Base-by-base conservation (phyloP, 2,329 filamentous ascomycete genomes). In the Cordyceps cateniannulata region DNA sequence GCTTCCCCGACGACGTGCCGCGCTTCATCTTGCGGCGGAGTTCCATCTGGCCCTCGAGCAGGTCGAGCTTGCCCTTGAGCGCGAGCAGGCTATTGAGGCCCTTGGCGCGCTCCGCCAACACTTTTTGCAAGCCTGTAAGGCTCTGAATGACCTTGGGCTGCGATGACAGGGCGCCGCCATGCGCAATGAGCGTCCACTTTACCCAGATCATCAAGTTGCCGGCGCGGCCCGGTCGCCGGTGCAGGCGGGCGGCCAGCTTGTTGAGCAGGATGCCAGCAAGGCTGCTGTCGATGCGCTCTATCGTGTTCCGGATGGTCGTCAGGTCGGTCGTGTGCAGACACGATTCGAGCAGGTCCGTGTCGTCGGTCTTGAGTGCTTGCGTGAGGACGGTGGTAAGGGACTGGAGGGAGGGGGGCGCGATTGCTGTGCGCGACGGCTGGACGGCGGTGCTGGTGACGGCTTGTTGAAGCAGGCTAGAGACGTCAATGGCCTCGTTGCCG, bases 131-230 rank as follows among this genome's bases (percentile, higher is more conserved):
- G 45, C 89, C 87, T 52, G 84, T 81, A 62, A 99, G 83, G 70
- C 88, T 87, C 69, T 87, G 86, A 66, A 95, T 82, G 42, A 96
- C 81, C 65, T 93, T 88, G n/a, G 90, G 86, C 72, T 96, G 91
- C 35, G 88, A 88, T 12, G 93, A 91, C 55, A 99, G 81, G 58
- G 93, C 93, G 65, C 93, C 95, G 66, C 95, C 95, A 71, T 99
- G 95, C 1, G 90, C 88, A 38, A 97, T 86, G 59, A 97, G 84
- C 1, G 91, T 93, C 91, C 92, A 96, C 75, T 97, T 93, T 48
- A 98, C 89, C 93, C 95, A 99, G 18, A 89, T 85, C 83, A 97
- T 93, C 35, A 99, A 84, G 70, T 88, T 90, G 56, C 93, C 92
- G 16, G 95, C 93, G 59, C 95, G 85, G 3, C 93, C 95, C 1